Evolutionary conservation across 306 rosid species (phyloP), one percentile per base, ranked within the genome.

Genomic region (Begonia loranthoides): DNA sequence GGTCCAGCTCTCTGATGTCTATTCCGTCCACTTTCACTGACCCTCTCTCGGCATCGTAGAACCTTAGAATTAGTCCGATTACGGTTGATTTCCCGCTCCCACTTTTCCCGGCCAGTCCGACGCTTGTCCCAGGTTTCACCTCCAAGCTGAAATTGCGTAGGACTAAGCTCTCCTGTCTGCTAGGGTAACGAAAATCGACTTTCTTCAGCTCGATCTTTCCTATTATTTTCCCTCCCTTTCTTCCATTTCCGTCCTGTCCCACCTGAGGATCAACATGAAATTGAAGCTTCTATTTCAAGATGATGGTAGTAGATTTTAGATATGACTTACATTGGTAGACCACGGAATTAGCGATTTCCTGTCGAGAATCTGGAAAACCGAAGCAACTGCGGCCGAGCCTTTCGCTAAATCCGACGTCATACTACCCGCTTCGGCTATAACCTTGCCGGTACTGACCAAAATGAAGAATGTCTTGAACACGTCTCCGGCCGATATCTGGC

Each of bases 371-470:
- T 76, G 75, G 51, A 90, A 90, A 9, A 90, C 90, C 0, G 95
- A 82, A 17, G 94, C 83, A 13, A 90, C 79, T 3, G 97, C 92
- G 0, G 92, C 61, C 12, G 95, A 75, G 28, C 87, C 81, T 48
- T 82, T 90, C 34, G 97, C 97, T 15, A 90, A 73, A 67, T 85
- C 95, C 41, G 95, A 81, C 48, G 97, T 90, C 97, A 90, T 85
- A 69, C 97, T 90, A 17, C 97, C 97, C 3, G 97, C 97, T 0
- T 90, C 97, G n/a, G 97, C 99, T 11, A 86, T 90, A 22, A 90
- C 95, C 61, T 90, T 90, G 1, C 99, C 95, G 6, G 95, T 90
- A 65, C 95, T 90, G 0, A 90, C 88, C 66, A 90, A 67, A 6
- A 86, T 84, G 63, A 90, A 90, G 63, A 90, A 90, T 15, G 99